Percentiles rank a stretch among this genome's conserved stretches.
These are phyloP conservation scores for Myriosclerotinia scirpicola DNA, from an alignment of 2,329 filamentous ascomycete species.

Conservation along the genomic window DNA sequence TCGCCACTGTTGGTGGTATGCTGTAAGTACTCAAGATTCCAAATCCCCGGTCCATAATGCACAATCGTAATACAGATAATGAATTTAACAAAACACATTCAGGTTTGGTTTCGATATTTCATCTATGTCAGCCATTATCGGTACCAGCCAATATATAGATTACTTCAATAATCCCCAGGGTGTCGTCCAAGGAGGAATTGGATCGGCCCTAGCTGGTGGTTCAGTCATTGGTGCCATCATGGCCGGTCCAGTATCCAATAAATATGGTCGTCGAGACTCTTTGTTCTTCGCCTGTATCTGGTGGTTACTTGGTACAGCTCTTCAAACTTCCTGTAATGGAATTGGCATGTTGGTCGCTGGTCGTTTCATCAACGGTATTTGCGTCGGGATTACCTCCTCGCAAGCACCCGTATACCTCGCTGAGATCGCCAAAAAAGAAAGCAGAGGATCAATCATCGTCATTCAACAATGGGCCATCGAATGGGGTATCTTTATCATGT, in stretches of 20 bases:
- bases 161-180: constrained; percentile 47
- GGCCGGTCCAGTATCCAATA: constrained; percentile 59
- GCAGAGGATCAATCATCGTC: constrained; percentile 65
- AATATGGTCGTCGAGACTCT: constrained; percentile 49
- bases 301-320: constrained; percentile 25
- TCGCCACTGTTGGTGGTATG: constrained; percentile 29
- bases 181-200: constrained; percentile 45
- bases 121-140: constrained; percentile 57
- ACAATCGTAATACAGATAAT: neutral
- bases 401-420: constrained; percentile 67
- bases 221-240: constrained; percentile 63
- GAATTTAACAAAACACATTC: neutral
- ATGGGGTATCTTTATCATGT: constrained; percentile 62
- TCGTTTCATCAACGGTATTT: constrained; percentile 61
- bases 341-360: constrained; percentile 53
- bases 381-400: constrained; percentile 63
- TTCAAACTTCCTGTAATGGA: constrained; percentile 21
- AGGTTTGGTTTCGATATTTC: constrained; percentile 52
- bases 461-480: constrained; percentile 73
- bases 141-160: constrained; percentile 50
- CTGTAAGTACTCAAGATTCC: constrained; percentile 22
- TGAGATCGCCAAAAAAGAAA: constrained; percentile 57
- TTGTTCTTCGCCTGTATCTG: constrained; percentile 40
- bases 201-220: constrained; percentile 65
- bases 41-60: too few species aligned